phyloP scores from a whole-genome alignment of 2,329 filamentous ascomycete genomes.

The Curvularia sp. region DNA sequence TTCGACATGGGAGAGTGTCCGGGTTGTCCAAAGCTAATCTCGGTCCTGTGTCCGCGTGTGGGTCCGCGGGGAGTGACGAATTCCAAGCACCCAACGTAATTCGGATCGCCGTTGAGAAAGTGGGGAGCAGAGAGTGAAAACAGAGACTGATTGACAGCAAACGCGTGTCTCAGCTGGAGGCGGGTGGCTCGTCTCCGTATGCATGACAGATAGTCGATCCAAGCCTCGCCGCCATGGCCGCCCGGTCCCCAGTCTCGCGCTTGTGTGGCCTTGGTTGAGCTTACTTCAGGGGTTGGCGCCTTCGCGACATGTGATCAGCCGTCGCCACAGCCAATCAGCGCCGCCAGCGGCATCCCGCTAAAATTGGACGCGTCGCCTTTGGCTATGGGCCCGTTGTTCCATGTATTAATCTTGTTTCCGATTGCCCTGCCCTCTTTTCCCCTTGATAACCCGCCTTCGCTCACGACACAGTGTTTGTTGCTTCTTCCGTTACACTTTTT shows the following conservation, averaged over 20 bases:
- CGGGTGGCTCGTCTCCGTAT: background rate
- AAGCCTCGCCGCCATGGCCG: constrained; percentile 23
- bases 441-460: constrained; percentile 3
- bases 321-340: constrained; percentile 3
- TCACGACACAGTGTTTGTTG: constrained; percentile 5
- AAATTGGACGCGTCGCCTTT: constrained; percentile 19
- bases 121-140: background rate
- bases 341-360: constrained; percentile 3
- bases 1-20: background rate
- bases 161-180: constrained; percentile 21
- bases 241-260: background rate
- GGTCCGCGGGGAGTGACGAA: background rate
- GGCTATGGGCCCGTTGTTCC: background rate
- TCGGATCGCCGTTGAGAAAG: constrained; percentile 14
- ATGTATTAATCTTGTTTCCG: constrained; percentile 10
- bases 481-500: constrained; percentile 16
- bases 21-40: background rate
- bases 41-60: background rate
- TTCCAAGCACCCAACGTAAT: background rate
- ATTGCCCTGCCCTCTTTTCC: constrained; percentile 2
- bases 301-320: constrained; percentile 5
- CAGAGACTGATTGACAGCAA: constrained; percentile 10
- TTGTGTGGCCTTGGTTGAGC: constrained; percentile 7
- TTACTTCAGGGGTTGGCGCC: constrained; percentile 17
- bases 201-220: constrained; percentile 14